Evolutionary conservation across 371 early-diverging fungal genomes (phyloP), one percentile per base, ranked within the genome.

Genomic region (Mortierella sp.): DNA sequence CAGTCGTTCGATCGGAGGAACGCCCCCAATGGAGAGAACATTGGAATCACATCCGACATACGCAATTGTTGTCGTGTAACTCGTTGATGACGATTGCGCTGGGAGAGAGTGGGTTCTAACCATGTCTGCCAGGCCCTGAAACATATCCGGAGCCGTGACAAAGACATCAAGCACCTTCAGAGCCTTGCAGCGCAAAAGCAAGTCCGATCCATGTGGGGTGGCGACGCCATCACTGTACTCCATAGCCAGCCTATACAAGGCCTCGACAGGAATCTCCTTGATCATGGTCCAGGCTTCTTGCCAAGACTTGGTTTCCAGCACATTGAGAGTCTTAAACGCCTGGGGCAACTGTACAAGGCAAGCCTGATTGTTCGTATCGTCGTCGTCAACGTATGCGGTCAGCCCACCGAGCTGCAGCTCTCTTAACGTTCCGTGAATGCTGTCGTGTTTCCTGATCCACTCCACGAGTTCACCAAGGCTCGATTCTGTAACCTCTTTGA

Each of bases 321-420:
- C 62, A 15, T 24, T 15, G 15, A 76, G 54, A 6, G 27, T 42
- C 17, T 43, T 47, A 23, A 70, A 64, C 1, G 70, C 58, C 50
- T 56, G 66, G 2, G 70, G 54, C 12, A 76, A 48, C 32, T 31
- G 51, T 3, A 76, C 55, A 24, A 76, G 60, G 15, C 47, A 50
- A 19, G 21, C 39, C 11, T 30, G 32, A 32, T 44, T 17, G 24
- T 44, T 53, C 11, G 11, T 27, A 11, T 63, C 59, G 30, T 51
- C 24, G 23, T 54, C 50, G n/a, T 53, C 57, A 26, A 23, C 49
- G n/a, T n/a, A n/a, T 14, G 59, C 70, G 4, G 61, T 46, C 8
- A 32, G 11, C 8, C 70, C 78, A 1, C 78, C 78, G 12, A 76
- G 48, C 34, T 51, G 52, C 11, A 76, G 53, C 50, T 76, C 70